These are phyloP conservation scores for Telfairia occidentalis DNA, from an alignment of 331 rosid species.

Conservation along the genomic window DNA sequence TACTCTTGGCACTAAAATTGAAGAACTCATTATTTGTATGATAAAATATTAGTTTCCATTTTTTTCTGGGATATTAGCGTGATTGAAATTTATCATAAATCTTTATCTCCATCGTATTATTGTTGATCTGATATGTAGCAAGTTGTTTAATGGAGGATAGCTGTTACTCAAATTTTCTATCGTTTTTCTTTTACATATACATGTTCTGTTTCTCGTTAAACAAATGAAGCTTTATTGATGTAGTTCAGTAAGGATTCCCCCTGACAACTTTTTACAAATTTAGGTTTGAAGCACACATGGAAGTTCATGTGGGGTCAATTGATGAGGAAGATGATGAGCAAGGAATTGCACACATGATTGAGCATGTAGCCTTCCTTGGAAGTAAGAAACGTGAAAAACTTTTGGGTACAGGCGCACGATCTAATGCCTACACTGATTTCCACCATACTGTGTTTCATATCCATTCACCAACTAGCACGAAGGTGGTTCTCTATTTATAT, in stretches of 20 bases:
- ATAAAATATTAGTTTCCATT: too few species aligned
- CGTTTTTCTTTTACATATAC: neutral
- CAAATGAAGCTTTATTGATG: neutral
- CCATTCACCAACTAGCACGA: slow-evolving; percentile 78
- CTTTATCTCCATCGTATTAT: neutral
- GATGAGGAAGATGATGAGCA: slow-evolving; percentile 96
- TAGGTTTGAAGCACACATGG: slow-evolving; percentile 99
- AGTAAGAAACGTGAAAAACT: slow-evolving; percentile 99
- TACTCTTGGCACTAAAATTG: neutral
- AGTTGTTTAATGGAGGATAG: neutral
- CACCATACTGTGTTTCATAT: slow-evolving; percentile 99
- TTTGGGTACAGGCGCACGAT: slow-evolving; percentile 96
- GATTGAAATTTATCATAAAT: neutral
- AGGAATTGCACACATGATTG: slow-evolving; percentile 99
- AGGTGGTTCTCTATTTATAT: slow-evolving; percentile 34
- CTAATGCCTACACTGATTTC: slow-evolving; percentile 97
- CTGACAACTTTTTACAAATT: slow-evolving; percentile 13
- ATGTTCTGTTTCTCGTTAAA: neutral
- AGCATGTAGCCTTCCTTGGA: slow-evolving; percentile 97
- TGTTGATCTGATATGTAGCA: neutral
- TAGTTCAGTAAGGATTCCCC: neutral
- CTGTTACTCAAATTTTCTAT: neutral
- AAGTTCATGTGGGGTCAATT: slow-evolving; percentile 91
- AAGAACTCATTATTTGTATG: neutral
- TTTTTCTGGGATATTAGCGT: neutral